Evolutionary conservation across 1,284 basidiomycete genomes (phyloP), one percentile per base, ranked within the genome.

Genomic region (Apiotrichum brassicae): DNA sequence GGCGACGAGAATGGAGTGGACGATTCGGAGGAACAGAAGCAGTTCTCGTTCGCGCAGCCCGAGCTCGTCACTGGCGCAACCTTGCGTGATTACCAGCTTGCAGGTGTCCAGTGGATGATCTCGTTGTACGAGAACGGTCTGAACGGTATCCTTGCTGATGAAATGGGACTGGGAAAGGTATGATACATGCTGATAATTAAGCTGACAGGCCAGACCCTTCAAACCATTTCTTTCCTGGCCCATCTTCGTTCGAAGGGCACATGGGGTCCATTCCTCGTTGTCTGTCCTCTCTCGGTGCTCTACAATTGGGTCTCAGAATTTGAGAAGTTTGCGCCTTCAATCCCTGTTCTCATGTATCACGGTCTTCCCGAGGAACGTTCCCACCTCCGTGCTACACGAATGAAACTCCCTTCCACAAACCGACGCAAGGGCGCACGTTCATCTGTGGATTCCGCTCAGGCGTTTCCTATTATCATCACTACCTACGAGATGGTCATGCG

Each of bases 41-140:
- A 70, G 43, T 72, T 67, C 58, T 68, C 70, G 0, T 72, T 72
- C 53, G 66, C 79, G 40, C 91, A 94, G 69, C 89, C 92, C 0
- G 75, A 77, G 2, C 74, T 92, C 14, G 76, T 97, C 37, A 93
- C 88, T 0, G 93, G 92, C 6, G 88, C 84, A 2, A 85, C 76
- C 43, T 72, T 97, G 57, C 87, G 91, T 62, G 81, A 86, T 40
- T 97, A 97, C 66, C 94, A 98, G 70, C 78, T 97, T 2, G 89
- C 92, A 45, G 94, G 94, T 5, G 81, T 97, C 14, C 87, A 94
- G 57, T 98, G 94, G 94, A 90, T 98, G 85, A 85, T 87, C 5
- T 84, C 84, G 28, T 75, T 98, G 11, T 90, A 92, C 71, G 84
- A 90, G 72, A 95, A 94, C 61, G 92, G 94, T 3, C 84, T 97